These are phyloP conservation scores for Neocucurbitaria cava DNA, from an alignment of 2,329 filamentous ascomycete genomes.

Conservation along the genomic window DNA sequence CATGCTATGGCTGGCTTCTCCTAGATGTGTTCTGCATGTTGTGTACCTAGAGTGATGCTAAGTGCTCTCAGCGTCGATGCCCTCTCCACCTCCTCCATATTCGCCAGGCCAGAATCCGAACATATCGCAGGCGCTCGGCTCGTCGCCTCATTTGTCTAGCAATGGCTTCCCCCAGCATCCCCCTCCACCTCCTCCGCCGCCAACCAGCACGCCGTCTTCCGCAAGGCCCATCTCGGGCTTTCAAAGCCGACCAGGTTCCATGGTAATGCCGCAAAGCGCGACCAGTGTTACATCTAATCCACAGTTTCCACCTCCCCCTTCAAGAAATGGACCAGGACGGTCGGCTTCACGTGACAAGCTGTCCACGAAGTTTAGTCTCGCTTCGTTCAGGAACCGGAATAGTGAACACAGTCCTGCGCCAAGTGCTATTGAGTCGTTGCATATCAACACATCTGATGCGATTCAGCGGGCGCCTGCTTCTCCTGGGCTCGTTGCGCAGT, in stretches of 20 bases:
- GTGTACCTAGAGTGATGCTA: slow-evolving; percentile 21
- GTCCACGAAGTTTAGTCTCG: slow-evolving; percentile 49
- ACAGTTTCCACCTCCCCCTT: slow-evolving; percentile 51
- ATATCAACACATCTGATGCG: slow-evolving; percentile 49
- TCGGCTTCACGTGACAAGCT: slow-evolving; percentile 49
- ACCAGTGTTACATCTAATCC: slow-evolving; percentile 42
- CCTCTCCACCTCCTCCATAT: slow-evolving; percentile 59
- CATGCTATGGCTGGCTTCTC: slow-evolving; percentile 1
- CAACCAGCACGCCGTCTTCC: slow-evolving; percentile 36
- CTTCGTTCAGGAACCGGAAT: slow-evolving; percentile 47
- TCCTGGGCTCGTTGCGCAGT: slow-evolving; percentile 42
- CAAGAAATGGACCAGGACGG: slow-evolving; percentile 40
- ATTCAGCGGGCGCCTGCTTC: slow-evolving; percentile 49
- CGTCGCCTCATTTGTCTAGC: slow-evolving; percentile 48
- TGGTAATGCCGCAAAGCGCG: slow-evolving; percentile 45
- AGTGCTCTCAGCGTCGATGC: slow-evolving; percentile 52
- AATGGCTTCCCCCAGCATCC: slow-evolving; percentile 49
- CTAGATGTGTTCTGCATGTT: neutral
- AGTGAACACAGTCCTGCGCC: slow-evolving; percentile 41
- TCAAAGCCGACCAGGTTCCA: slow-evolving; percentile 39
- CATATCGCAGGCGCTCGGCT: slow-evolving; percentile 41
- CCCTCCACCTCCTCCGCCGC: slow-evolving; percentile 32
- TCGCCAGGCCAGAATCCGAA: slow-evolving; percentile 53
- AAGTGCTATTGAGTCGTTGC: slow-evolving; percentile 48
- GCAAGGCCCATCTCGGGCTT: slow-evolving; percentile 40